A percentile compares a stretch with the other conserved stretches of the same genome.
These are phyloP conservation scores for Azolla pinnata DNA, from an alignment of 75 land plant species.

Conservation along the genomic window DNA sequence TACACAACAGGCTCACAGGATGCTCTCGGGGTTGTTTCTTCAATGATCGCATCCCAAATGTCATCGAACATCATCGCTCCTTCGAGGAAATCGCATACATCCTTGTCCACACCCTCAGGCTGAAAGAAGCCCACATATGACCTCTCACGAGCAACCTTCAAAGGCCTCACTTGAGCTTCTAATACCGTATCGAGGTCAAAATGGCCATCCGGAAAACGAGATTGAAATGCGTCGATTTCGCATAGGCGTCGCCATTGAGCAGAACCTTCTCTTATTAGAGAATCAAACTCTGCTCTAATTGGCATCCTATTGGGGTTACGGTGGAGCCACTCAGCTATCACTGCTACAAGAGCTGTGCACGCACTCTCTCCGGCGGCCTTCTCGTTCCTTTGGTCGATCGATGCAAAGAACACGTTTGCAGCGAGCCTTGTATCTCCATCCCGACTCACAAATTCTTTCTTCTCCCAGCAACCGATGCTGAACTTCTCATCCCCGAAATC, in stretches of 20 bases:
- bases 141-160: constrained; percentile 55
- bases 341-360: constrained; percentile 91
- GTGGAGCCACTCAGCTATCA: constrained; percentile 93
- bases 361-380: constrained; percentile 97
- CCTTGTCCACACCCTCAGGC: constrained; percentile 55
- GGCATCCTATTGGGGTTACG: constrained; percentile 49
- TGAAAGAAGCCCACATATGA: constrained; percentile 84
- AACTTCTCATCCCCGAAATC: constrained; percentile 87
- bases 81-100: constrained; percentile 53
- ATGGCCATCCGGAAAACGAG: constrained; percentile 75
- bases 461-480: constrained; percentile 78
- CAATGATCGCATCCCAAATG: constrained; percentile 80
- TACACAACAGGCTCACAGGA: constrained; percentile 40
- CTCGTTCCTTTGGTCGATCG: constrained; percentile 92
- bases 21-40: background rate
- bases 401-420: constrained; percentile 74
- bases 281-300: constrained; percentile 78
- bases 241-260: constrained; percentile 88
- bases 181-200: constrained; percentile 91
- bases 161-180: constrained; percentile 57
- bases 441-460: constrained; percentile 59
- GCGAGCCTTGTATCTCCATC: constrained; percentile 73
- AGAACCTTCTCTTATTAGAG: constrained; percentile 80
- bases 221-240: constrained; percentile 40
- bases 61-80: constrained; percentile 84